Conservation (phyloP, 805 yeast genomes). For the Saturnispora sanitii region DNA sequence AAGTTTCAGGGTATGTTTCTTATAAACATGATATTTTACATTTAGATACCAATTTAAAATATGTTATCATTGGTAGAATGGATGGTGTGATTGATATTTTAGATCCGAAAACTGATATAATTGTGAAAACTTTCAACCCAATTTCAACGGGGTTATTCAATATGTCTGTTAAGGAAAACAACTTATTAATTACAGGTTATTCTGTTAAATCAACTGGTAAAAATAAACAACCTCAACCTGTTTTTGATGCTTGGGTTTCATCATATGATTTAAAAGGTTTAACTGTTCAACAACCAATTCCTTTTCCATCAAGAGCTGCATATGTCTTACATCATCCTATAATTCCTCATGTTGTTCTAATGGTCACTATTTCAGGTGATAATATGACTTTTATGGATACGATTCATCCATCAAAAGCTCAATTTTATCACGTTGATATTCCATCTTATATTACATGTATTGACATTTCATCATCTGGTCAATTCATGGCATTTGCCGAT, state of each 20-base stretch:
- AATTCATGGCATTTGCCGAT: conserved; percentile 63
- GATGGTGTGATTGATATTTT: conserved; percentile 56
- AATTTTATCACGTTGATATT: conserved; percentile 58
- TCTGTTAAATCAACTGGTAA: conserved; percentile 41
- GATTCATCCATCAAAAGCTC: conserved; percentile 61
- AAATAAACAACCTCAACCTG: conserved; percentile 24
- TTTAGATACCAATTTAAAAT: conserved; percentile 42
- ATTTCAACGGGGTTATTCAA: conserved; percentile 56
- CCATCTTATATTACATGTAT: conserved; percentile 36
- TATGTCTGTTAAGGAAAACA: conserved; percentile 54
- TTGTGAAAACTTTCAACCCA: conserved; percentile 45
- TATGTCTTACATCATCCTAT: conserved; percentile 81
- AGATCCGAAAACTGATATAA: conserved; percentile 41
- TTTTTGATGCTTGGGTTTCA: conserved; percentile 72
- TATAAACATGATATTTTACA: conserved; percentile 38
- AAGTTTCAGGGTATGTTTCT: conserved; percentile 27
- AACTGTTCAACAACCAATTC: conserved; percentile 65
- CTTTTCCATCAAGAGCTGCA: conserved; percentile 86
- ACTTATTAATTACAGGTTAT: conserved; percentile 73
- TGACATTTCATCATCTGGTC: conserved; percentile 64
- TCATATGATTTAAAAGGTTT: conserved; percentile 70
- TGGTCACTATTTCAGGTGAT: conserved; percentile 60
- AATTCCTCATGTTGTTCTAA: conserved; percentile 63
- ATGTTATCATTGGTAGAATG: conserved; percentile 47
- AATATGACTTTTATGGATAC: conserved; percentile 81